phyloP scores from a whole-genome alignment of 2,329 filamentous ascomycete species.

The Akanthomyces muscarius region DNA sequence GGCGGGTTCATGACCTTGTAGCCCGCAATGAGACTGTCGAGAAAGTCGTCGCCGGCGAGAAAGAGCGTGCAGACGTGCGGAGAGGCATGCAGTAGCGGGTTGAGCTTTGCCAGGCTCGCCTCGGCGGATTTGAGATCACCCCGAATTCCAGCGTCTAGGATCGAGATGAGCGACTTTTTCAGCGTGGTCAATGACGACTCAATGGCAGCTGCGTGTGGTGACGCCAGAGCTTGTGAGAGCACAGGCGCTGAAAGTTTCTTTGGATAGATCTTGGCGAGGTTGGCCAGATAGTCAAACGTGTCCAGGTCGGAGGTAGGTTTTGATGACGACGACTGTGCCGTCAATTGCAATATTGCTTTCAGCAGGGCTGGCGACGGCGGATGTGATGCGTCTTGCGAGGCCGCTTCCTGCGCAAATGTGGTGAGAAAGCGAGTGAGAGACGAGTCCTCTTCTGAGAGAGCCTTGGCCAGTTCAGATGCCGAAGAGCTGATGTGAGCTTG shows the following conservation, averaged over 20 bases:
- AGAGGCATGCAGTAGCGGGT: slow-evolving; percentile 60
- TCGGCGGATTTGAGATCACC: slow-evolving; percentile 54
- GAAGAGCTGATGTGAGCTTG: slow-evolving; percentile 60
- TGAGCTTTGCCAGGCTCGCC: slow-evolving; percentile 53
- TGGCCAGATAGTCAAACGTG: slow-evolving; percentile 64
- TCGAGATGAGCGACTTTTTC: slow-evolving; percentile 59
- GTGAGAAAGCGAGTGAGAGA: slow-evolving; percentile 60
- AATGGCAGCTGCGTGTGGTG: slow-evolving; percentile 40
- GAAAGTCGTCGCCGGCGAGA: slow-evolving; percentile 79
- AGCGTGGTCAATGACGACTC: slow-evolving; percentile 54
- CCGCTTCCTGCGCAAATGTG: slow-evolving; percentile 60
- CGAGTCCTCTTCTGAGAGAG: slow-evolving; percentile 48
- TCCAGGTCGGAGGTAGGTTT: slow-evolving; percentile 46
- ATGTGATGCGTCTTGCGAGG: slow-evolving; percentile 30
- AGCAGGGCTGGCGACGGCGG: slow-evolving; percentile 45
- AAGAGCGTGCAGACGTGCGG: slow-evolving; percentile 57
- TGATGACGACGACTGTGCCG: slow-evolving; percentile 50
- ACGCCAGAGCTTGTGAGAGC: slow-evolving; percentile 46
- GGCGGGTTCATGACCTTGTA: slow-evolving; percentile 62
- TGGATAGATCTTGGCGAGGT: slow-evolving; percentile 63
- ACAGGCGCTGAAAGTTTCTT: slow-evolving; percentile 56
- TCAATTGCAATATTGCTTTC: slow-evolving; percentile 61
- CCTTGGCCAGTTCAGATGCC: slow-evolving; percentile 50
- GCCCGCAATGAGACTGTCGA: slow-evolving; percentile 68
- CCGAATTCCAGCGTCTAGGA: slow-evolving; percentile 58